phyloP scores from a whole-genome alignment of 2,329 filamentous ascomycete species.

The Talaromyces sp. region DNA sequence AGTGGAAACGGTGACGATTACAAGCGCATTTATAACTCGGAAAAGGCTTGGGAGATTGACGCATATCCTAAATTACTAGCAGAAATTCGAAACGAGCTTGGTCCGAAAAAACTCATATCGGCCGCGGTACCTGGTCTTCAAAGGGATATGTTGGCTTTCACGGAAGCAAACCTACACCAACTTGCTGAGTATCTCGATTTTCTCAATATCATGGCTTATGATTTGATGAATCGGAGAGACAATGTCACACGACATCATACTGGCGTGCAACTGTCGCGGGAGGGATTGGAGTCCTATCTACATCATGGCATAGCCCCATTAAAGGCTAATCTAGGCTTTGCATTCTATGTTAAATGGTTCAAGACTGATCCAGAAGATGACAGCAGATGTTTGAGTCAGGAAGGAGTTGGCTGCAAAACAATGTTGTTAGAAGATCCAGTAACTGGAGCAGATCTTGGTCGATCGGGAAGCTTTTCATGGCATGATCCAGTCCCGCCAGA shows the following conservation, averaged over 20 bases:
- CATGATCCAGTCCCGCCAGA: constrained; percentile 31
- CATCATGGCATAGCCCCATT: constrained; percentile 48
- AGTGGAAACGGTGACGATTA: constrained; percentile 63
- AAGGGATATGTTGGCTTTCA: constrained; percentile 64
- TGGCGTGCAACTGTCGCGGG: constrained; percentile 51
- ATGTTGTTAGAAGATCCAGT: constrained; percentile 56
- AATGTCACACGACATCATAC: constrained; percentile 58
- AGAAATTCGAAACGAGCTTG: constrained; percentile 55
- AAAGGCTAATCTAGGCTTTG: constrained; percentile 62
- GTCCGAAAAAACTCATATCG: constrained; percentile 55
- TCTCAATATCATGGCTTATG: constrained; percentile 59
- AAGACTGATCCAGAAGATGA: constrained; percentile 47
- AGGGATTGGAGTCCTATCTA: constrained; percentile 17
- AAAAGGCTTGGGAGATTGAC: constrained; percentile 55
- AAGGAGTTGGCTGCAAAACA: constrained; percentile 55
- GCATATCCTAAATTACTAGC: constrained; percentile 57
- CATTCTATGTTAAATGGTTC: constrained; percentile 67
- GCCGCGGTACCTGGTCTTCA: constrained; percentile 61
- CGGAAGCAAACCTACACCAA: constrained; percentile 47
- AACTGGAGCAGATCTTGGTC: constrained; percentile 58
- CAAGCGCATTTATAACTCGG: constrained; percentile 54
- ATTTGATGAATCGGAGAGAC: constrained; percentile 17
- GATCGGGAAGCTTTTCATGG: constrained; percentile 51
- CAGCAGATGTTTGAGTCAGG: constrained; percentile 26
- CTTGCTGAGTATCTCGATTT: constrained; percentile 58